These are phyloP conservation scores for Saccharomycopsis olivae DNA, from an alignment of 805 yeast species.

Conservation along the genomic window DNA sequence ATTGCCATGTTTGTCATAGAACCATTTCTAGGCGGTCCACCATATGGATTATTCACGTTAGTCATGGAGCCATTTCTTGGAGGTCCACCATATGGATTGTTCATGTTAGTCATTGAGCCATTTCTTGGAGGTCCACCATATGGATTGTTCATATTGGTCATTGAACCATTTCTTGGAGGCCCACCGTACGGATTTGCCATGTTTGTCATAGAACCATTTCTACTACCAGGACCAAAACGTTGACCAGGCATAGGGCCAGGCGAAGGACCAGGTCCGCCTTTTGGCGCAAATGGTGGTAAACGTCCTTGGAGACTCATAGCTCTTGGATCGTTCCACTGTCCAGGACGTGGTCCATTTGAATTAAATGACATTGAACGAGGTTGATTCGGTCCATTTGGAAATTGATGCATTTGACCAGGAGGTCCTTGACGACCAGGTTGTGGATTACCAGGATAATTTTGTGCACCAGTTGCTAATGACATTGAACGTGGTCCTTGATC, in stretches of 20 bases:
- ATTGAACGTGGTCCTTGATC: conserved; percentile 23
- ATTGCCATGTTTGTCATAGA: conserved; percentile 7
- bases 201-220: conserved; percentile 5
- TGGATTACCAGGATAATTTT: conserved; percentile 4
- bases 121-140: conserved; percentile 7
- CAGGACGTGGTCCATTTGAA: conserved; percentile 5
- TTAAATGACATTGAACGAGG: conserved; percentile 27
- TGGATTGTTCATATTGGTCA: conserved; percentile 10
- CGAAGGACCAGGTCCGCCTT: conserved; percentile 18
- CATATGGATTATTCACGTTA: conserved; percentile 10
- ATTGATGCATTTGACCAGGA: conserved; percentile 7
- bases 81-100: conserved; percentile 9
- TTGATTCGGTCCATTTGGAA: too few relatives aligned
- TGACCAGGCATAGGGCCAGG: too few relatives aligned
- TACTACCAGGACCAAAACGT: conserved; percentile 1
- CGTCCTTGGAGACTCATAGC: conserved; percentile 25
- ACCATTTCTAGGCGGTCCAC: conserved; percentile 1
- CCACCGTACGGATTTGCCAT: conserved; percentile 7
- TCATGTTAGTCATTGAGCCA: conserved; percentile 1
- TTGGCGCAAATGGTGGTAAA: conserved; percentile 16
- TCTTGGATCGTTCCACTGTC: conserved; percentile 20
- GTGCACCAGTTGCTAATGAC: conserved; percentile 22
- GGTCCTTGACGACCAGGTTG: conserved; percentile 4
- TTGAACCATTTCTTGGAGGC: conserved; percentile 7
- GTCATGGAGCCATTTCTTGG: conserved; percentile 3